phyloP scores from a whole-genome alignment of 441 rosid genomes.

The Corymbia citriodora region DNA sequence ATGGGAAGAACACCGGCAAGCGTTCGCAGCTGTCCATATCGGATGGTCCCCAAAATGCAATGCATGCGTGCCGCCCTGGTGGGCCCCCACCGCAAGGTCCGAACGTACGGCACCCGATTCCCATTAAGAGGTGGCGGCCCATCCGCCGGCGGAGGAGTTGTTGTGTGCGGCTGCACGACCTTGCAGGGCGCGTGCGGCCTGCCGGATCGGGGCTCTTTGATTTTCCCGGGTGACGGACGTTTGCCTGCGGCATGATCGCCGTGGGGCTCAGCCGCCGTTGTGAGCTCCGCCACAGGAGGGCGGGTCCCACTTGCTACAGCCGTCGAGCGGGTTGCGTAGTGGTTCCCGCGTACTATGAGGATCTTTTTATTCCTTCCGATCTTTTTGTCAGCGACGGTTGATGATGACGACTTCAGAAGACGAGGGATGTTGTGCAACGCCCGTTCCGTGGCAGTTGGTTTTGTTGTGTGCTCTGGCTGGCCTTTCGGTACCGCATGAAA shows the following conservation, averaged over 20 bases:
- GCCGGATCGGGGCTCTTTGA: too few relatives aligned
- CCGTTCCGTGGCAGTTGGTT: background rate
- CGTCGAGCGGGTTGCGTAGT: rapidly evolving
- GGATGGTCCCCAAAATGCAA: background rate
- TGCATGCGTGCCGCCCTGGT: background rate
- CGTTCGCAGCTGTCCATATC: background rate
- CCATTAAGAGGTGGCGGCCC: background rate
- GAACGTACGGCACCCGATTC: background rate
- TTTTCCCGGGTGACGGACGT: too few relatives aligned
- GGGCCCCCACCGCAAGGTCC: background rate
- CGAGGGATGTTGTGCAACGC: background rate
- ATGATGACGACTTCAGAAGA: background rate
- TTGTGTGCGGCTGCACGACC: too few relatives aligned
- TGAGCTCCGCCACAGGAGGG: background rate
- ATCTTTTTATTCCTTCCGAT: background rate
- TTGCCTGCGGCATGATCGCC: too few relatives aligned
- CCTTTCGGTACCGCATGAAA: too few relatives aligned
- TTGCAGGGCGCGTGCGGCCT: background rate
- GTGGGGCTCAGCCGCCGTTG: background rate
- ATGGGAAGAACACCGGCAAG: background rate
- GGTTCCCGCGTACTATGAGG: background rate
- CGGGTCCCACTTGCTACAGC: rapidly evolving
- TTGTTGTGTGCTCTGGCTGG: background rate
- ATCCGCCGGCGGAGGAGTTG: too few relatives aligned
- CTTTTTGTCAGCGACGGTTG: background rate